A percentile compares a stretch with the other conserved stretches of the same genome.
Conservation (phyloP, 1,284 basidiomycete genomes). For the Coniferiporia sulphurascens region DNA sequence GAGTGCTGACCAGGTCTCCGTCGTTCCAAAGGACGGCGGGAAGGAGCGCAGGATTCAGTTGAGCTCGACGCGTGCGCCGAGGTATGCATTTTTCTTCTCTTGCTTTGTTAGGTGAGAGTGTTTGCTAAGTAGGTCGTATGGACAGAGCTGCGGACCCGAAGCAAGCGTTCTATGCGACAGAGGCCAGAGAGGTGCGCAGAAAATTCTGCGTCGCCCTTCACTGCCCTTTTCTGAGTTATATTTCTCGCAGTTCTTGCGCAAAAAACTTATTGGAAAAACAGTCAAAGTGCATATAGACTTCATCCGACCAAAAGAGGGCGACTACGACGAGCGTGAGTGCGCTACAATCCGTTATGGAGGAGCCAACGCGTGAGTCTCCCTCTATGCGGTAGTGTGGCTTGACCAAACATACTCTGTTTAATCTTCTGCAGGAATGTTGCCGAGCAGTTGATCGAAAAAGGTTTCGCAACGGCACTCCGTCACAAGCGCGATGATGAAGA, state of each 20-base stretch:
- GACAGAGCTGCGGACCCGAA: conserved; percentile 78
- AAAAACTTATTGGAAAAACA: conserved; percentile 86
- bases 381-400: not conserved
- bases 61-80: conserved; percentile 85
- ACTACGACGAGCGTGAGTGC: conserved; percentile 90
- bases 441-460: conserved; percentile 90
- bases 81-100: conserved; percentile 39
- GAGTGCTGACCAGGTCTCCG: conserved; percentile 88
- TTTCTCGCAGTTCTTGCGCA: conserved; percentile 69
- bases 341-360: conserved; percentile 84
- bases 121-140: conserved; percentile 13
- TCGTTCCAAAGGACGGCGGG: conserved; percentile 66
- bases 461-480: conserved; percentile 84
- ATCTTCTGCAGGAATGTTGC: conserved; percentile 73
- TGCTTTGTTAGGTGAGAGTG: conserved; percentile 3
- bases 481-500: conserved; percentile 96
- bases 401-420: not conserved
- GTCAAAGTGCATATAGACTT: conserved; percentile 87
- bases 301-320: conserved; percentile 86
- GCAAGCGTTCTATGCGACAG: conserved; percentile 84
- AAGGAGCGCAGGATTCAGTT: conserved; percentile 86
- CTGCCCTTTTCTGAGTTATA: not conserved
- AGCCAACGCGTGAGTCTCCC: conserved; percentile 55
- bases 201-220: not conserved
- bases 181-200: conserved; percentile 66